A percentile compares a stretch with the other conserved stretches of the same genome.
Evolutionary conservation across 768 basidiomycete species (phyloP).

Genomic region (Tephrocybe sp.): DNA sequence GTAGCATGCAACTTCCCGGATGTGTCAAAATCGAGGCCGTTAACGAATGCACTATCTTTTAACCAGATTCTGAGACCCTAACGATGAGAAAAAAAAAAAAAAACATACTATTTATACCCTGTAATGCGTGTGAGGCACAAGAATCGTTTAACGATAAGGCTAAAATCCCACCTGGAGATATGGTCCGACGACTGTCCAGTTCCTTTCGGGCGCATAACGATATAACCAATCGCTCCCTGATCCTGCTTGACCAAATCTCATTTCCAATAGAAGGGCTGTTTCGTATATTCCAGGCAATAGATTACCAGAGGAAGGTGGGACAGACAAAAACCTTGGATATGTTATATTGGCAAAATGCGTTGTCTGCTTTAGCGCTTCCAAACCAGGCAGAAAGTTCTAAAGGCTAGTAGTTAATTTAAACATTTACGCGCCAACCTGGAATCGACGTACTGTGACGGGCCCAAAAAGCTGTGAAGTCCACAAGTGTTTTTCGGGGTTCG

Average conservation of each 20-base stretch:
- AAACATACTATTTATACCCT: neutral
- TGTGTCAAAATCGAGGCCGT: neutral
- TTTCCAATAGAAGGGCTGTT: slow-evolving; percentile 1
- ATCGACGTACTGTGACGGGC: neutral
- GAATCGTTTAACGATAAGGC: neutral
- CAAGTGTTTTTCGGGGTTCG: neutral
- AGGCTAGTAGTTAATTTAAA: too few species aligned
- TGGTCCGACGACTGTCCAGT: slow-evolving; percentile 1
- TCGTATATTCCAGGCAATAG: neutral
- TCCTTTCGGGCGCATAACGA: neutral
- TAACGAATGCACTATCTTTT: neutral
- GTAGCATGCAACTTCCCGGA: neutral
- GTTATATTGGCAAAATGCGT: neutral
- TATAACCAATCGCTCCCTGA: neutral
- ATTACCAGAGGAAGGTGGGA: neutral
- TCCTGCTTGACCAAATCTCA: neutral
- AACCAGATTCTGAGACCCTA: neutral
- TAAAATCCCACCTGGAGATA: neutral
- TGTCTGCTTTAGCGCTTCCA: neutral
- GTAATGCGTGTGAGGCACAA: neutral
- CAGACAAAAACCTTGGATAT: neutral
- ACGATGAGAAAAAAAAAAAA: too few species aligned
- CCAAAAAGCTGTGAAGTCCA: neutral
- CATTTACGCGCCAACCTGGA: neutral
- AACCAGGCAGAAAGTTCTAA: neutral